These are phyloP conservation scores for Sarocladium strictum DNA, from an alignment of 2,329 filamentous ascomycete genomes.

Conservation along the genomic window DNA sequence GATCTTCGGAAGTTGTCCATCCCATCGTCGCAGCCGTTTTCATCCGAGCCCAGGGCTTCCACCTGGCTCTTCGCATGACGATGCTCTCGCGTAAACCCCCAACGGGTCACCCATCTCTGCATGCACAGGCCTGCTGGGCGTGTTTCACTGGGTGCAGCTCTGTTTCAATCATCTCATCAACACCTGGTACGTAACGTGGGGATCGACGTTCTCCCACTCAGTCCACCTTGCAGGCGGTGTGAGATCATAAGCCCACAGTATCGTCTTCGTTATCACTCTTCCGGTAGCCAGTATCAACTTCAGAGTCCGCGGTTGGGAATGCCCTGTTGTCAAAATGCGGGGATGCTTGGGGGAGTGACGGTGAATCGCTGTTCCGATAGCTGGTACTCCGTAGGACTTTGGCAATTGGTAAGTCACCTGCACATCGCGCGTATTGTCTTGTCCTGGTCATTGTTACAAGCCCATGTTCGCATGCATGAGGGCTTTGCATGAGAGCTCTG, in stretches of 20 bases:
- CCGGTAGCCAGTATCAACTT: not conserved
- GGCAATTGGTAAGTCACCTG: too few species aligned
- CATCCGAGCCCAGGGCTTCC: not conserved
- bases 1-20: not conserved
- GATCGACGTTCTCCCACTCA: not conserved
- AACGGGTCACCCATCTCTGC: not conserved
- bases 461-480: conserved; percentile 5
- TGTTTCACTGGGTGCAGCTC: not conserved
- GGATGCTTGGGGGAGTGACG: not conserved
- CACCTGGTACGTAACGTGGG: not conserved
- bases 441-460: not conserved
- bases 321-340: not conserved
- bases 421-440: too few species aligned
- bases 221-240: not conserved
- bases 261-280: not conserved
- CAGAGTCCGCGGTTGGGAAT: not conserved
- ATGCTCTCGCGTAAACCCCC: too few species aligned
- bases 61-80: too few species aligned
- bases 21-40: not conserved
- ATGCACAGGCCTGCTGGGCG: not conserved
- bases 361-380: not conserved
- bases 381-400: too few species aligned
- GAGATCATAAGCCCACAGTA: not conserved
- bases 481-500: too few species aligned
- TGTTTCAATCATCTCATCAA: not conserved